Conservation (phyloP, 1,284 basidiomycete species). For the Agroathelia rolfsii region DNA sequence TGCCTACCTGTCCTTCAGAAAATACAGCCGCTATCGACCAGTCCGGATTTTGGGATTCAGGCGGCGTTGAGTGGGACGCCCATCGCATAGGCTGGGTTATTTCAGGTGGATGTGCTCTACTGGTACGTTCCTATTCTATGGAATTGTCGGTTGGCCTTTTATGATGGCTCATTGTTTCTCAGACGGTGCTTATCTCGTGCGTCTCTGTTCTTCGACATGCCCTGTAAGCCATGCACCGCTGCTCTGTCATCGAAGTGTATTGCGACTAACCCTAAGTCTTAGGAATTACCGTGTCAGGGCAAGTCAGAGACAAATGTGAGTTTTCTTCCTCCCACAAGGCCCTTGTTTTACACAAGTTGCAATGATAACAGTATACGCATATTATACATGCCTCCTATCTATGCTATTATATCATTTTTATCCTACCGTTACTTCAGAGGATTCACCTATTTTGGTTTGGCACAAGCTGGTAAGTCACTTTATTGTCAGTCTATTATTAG, state of each 20-base stretch:
- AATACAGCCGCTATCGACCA: constrained; percentile 46
- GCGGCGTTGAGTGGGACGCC: constrained; percentile 44
- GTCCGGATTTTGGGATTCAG: constrained; percentile 45
- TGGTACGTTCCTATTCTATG: constrained; percentile 34
- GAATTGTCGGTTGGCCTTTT: constrained; percentile 2
- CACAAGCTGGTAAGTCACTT: constrained; percentile 49
- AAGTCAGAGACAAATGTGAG: too few relatives aligned
- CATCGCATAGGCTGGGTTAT: constrained; percentile 71
- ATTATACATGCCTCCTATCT: constrained; percentile 73
- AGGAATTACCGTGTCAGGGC: too few relatives aligned
- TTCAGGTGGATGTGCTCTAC: constrained; percentile 49
- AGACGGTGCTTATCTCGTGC: constrained; percentile 55
- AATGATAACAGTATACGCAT: constrained; percentile 67
- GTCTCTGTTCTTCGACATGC: constrained; percentile 49
- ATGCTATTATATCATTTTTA: constrained; percentile 81
- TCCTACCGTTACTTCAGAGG: constrained; percentile 77
- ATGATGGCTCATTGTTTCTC: constrained; percentile 2
- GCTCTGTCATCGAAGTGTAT: background rate
- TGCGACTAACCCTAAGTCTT: too few relatives aligned
- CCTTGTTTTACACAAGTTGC: too few relatives aligned
- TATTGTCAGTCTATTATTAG: constrained; percentile 26
- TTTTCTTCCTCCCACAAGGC: too few relatives aligned
- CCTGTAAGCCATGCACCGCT: constrained; percentile 32
- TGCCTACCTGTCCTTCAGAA: constrained; percentile 37
- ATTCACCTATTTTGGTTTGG: constrained; percentile 76